Percentiles rank a stretch among this genome's conserved stretches.
Evolutionary conservation across 192 early-diverging fungal species (phyloP).

Genomic region (Coemansia sp.): DNA sequence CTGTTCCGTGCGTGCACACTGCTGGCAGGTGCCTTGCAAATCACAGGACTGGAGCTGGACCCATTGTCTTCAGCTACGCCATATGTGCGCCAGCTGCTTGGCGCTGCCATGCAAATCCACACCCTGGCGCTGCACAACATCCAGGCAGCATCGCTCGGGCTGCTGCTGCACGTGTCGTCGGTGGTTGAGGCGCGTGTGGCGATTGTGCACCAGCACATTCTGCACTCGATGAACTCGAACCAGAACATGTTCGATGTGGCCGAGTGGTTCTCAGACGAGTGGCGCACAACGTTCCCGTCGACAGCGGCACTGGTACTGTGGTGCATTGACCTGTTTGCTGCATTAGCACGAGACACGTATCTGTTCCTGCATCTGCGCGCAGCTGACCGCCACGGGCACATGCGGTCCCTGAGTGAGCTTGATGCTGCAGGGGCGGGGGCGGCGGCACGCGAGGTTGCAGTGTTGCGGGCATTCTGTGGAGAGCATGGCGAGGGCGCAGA

Average conservation of each 20-base stretch:
- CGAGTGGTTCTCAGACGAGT: conserved; percentile 30
- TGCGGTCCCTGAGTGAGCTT: conserved; percentile 39
- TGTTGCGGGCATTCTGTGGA: conserved; percentile 25
- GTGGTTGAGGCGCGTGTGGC: conserved; percentile 48
- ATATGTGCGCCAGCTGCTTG: conserved; percentile 46
- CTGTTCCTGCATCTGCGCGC: conserved; percentile 48
- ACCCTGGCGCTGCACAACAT: conserved; percentile 50
- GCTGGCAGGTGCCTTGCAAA: conserved; percentile 34
- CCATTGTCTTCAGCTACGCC: conserved; percentile 44
- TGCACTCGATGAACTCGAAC: conserved; percentile 18
- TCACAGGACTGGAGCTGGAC: conserved; percentile 38
- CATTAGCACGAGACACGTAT: conserved; percentile 48
- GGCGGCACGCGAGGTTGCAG: conserved; percentile 18
- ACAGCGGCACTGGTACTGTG: conserved; percentile 49
- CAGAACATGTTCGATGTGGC: conserved; percentile 17
- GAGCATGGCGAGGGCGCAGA: neutral
- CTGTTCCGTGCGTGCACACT: conserved; percentile 39
- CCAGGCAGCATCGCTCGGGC: conserved; percentile 46
- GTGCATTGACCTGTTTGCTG: conserved; percentile 50
- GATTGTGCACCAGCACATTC: conserved; percentile 36
- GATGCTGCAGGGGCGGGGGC: conserved; percentile 14
- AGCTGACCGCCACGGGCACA: conserved; percentile 31
- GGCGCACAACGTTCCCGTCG: conserved; percentile 37
- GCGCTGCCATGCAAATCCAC: conserved; percentile 50
- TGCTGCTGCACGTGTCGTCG: conserved; percentile 44